Evolutionary conservation across 2,329 filamentous ascomycete species (phyloP).

Genomic region (Xylariaceae sp.): DNA sequence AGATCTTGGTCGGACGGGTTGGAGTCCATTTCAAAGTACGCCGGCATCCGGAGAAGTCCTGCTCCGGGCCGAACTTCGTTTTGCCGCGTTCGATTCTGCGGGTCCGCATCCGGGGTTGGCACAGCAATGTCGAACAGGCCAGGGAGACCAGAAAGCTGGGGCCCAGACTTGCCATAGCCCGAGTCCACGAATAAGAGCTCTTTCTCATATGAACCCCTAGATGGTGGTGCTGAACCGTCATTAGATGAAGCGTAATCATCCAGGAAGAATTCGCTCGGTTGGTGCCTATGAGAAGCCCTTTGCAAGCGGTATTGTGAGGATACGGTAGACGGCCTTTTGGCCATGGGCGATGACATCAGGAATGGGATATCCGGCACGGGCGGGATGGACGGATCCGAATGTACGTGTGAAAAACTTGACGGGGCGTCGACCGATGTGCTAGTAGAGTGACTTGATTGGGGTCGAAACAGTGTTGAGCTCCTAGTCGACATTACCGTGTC

Average conservation of each 20-base stretch:
- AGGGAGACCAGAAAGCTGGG: conserved; percentile 27
- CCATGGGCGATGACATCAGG: background rate
- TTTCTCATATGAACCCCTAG: conserved; percentile 26
- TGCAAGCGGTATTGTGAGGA: conserved; percentile 12
- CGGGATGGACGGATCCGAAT: conserved; percentile 17
- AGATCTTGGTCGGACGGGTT: conserved; percentile 27
- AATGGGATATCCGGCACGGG: conserved; percentile 15
- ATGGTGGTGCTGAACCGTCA: conserved; percentile 18
- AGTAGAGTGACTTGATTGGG: conserved; percentile 42
- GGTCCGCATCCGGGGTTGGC: background rate
- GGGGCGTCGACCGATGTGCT: conserved; percentile 43
- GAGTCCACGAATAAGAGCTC: conserved; percentile 28
- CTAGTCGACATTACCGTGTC: conserved; percentile 40
- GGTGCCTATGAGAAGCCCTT: background rate
- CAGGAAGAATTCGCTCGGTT: conserved; percentile 21
- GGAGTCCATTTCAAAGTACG: conserved; percentile 20
- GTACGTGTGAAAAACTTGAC: conserved; percentile 21
- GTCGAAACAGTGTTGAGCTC: conserved; percentile 40
- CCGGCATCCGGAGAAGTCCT: conserved; percentile 19
- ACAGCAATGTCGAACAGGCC: conserved; percentile 21
- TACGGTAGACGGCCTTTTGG: background rate
- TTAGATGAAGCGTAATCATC: conserved; percentile 27
- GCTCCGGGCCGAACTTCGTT: conserved; percentile 3
- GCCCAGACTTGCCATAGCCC: conserved; percentile 24
- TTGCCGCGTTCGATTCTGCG: background rate